These are phyloP conservation scores for Globisporangium mamillatum DNA, from an alignment of 352 stramenopile genomes.

Conservation along the genomic window DNA sequence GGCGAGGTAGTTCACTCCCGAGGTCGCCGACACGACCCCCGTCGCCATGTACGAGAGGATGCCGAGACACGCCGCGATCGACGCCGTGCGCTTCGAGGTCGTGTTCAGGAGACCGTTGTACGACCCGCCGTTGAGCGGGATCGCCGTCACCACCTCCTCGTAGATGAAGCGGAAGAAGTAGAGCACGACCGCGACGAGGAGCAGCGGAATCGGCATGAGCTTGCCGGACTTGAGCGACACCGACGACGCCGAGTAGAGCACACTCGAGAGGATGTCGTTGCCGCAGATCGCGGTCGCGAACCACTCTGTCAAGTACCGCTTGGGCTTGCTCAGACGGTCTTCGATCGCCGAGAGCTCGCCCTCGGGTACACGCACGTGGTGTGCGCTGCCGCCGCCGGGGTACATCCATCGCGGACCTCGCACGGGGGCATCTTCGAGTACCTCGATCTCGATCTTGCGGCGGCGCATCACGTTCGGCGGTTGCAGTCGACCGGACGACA, in stretches of 20 bases:
- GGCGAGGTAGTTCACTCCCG: slow-evolving; percentile 75
- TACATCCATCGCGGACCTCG: slow-evolving; percentile 40
- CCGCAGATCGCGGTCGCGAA: slow-evolving; percentile 82
- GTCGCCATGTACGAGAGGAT: slow-evolving; percentile 90
- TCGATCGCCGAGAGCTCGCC: slow-evolving; percentile 36
- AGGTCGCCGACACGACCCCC: slow-evolving; percentile 64
- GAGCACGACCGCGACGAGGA: slow-evolving; percentile 63
- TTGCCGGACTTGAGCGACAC: slow-evolving; percentile 56
- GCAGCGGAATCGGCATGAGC: slow-evolving; percentile 72
- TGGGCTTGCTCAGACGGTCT: slow-evolving; percentile 20
- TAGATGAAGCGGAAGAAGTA: slow-evolving; percentile 81
- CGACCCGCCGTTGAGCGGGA: slow-evolving; percentile 87
- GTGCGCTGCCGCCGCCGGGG: slow-evolving; percentile 29
- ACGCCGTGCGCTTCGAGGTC: slow-evolving; percentile 83
- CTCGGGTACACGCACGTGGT: slow-evolving; percentile 35
- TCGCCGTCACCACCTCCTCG: slow-evolving; percentile 82
- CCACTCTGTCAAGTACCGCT: slow-evolving; percentile 44
- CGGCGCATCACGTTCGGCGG: slow-evolving; percentile 22
- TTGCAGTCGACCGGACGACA: neutral
- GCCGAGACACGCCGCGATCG: slow-evolving; percentile 73
- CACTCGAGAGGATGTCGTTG: slow-evolving; percentile 89
- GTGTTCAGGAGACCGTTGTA: slow-evolving; percentile 91
- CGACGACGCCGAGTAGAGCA: slow-evolving; percentile 59
- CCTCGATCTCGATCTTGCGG: slow-evolving; percentile 50
- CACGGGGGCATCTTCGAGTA: slow-evolving; percentile 23